phyloP scores from a whole-genome alignment of 768 basidiomycete genomes.

The Russula emetica region DNA sequence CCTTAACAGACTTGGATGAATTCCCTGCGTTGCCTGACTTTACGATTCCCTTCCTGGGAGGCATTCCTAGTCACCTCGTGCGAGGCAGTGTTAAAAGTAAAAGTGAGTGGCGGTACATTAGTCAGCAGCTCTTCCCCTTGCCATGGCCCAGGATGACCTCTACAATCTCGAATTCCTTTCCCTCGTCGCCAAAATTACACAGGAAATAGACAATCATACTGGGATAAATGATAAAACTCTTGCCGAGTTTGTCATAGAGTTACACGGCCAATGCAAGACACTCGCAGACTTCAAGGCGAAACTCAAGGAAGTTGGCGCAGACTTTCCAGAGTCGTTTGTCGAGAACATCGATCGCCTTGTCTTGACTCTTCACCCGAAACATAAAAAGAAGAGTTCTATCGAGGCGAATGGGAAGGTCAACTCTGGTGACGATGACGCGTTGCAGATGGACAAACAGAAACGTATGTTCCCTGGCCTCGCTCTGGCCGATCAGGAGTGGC shows the following conservation, averaged over 20 bases:
- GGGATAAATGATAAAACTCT: slow-evolving; percentile 86
- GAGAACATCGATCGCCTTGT: slow-evolving; percentile 94
- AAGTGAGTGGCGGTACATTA: not conserved
- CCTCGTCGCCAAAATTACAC: slow-evolving; percentile 84
- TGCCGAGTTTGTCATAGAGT: slow-evolving; percentile 89
- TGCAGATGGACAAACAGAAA: slow-evolving; percentile 69
- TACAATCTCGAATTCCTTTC: slow-evolving; percentile 93
- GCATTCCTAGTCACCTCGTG: slow-evolving; percentile 40
- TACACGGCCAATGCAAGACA: slow-evolving; percentile 81
- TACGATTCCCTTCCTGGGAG: slow-evolving; percentile 70
- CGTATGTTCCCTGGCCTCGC: slow-evolving; percentile 90
- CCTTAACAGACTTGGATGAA: slow-evolving; percentile 52
- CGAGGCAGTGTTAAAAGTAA: no score
- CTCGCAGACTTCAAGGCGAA: slow-evolving; percentile 77
- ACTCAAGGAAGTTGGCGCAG: slow-evolving; percentile 70
- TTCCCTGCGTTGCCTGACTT: slow-evolving; percentile 91
- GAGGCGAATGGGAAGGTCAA: slow-evolving; percentile 39
- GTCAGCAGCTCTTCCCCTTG: slow-evolving; percentile 20
- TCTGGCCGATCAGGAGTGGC: slow-evolving; percentile 67
- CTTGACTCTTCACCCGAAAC: slow-evolving; percentile 90
- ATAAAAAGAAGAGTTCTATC: slow-evolving; percentile 68
- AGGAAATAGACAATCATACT: slow-evolving; percentile 87
- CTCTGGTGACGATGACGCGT: slow-evolving; percentile 33
- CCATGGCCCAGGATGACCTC: slow-evolving; percentile 71
- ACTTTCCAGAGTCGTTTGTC: slow-evolving; percentile 85